Evolutionary conservation across 345 rosid genomes (phyloP).

Genomic region (Psidium guajava): DNA sequence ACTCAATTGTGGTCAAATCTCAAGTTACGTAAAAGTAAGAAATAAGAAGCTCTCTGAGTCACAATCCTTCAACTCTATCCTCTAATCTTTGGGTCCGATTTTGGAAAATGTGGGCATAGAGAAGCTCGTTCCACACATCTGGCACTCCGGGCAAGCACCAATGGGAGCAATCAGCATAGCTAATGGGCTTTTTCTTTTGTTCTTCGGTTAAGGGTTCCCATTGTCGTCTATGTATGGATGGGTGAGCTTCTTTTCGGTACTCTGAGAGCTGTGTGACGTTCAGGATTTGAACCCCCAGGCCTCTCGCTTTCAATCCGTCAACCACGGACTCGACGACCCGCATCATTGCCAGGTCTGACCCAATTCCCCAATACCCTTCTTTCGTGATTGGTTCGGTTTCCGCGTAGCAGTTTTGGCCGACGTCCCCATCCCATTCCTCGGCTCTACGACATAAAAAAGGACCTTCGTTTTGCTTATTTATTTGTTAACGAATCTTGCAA

Average conservation of each 20-base stretch:
- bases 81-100: neutral
- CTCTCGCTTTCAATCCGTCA: constrained; percentile 28
- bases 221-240: constrained; percentile 54
- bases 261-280: constrained; percentile 72
- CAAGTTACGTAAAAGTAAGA: neutral
- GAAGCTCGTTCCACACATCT: constrained; percentile 87
- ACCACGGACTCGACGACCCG: constrained; percentile 28
- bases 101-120: constrained; percentile 40
- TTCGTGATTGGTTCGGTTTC: constrained; percentile 36
- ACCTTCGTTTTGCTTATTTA: neutral
- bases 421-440: constrained; percentile 61
- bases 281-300: constrained; percentile 41
- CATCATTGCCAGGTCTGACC: constrained; percentile 49
- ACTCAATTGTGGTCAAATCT: neutral
- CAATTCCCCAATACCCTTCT: constrained; percentile 45
- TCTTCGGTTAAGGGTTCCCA: constrained; percentile 52
- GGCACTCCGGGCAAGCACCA: constrained; percentile 97
- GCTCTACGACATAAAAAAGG: constrained; percentile 25
- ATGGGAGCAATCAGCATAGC: constrained; percentile 77
- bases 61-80: neutral
- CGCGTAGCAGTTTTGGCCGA: constrained; percentile 38
- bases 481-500: neutral
- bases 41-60: neutral
- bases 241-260: constrained; percentile 80
- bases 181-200: constrained; percentile 37